These are phyloP conservation scores for Phytopythium oedochilum DNA, from an alignment of 352 stramenopile genomes.

Conservation along the genomic window DNA sequence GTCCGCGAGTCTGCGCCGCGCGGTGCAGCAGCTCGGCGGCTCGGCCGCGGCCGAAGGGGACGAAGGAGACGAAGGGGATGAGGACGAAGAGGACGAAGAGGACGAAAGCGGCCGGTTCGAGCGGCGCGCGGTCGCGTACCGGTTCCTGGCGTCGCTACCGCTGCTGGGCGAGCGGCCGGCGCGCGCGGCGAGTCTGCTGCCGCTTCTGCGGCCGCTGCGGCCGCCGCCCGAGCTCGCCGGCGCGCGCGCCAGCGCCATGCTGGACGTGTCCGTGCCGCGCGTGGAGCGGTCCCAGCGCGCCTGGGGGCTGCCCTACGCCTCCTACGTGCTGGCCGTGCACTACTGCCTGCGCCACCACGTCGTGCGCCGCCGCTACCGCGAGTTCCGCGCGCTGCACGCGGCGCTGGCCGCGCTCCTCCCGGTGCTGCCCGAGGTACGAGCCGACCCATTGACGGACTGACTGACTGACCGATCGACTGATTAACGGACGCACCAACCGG, in stretches of 20 bases:
- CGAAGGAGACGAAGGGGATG: neutral
- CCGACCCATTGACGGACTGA: neutral
- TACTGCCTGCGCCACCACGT: constrained; percentile 68
- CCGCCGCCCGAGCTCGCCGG: constrained; percentile 8
- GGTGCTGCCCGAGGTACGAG: constrained; percentile 36
- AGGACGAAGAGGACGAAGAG: constrained; percentile 5
- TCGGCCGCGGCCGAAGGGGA: neutral
- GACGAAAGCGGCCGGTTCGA: constrained; percentile 31
- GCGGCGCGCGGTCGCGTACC: constrained; percentile 57
- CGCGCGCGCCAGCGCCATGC: constrained; percentile 46
- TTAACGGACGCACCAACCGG: too few relatives aligned
- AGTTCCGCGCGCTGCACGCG: constrained; percentile 47
- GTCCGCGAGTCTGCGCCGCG: constrained; percentile 34
- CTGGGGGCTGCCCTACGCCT: constrained; percentile 58
- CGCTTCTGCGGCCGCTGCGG: constrained; percentile 39
- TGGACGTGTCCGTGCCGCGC: constrained; percentile 51
- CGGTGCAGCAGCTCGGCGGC: constrained; percentile 15
- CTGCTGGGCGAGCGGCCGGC: constrained; percentile 31
- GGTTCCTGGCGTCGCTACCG: constrained; percentile 54
- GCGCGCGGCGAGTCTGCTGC: constrained; percentile 27
- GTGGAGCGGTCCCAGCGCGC: constrained; percentile 60
- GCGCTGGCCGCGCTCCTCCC: constrained; percentile 39
- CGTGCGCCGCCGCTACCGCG: constrained; percentile 57
- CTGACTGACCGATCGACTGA: too few relatives aligned
- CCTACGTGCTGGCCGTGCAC: constrained; percentile 68